phyloP scores from a whole-genome alignment of 306 rosid species.

The Cucurbita argyrosperma region DNA sequence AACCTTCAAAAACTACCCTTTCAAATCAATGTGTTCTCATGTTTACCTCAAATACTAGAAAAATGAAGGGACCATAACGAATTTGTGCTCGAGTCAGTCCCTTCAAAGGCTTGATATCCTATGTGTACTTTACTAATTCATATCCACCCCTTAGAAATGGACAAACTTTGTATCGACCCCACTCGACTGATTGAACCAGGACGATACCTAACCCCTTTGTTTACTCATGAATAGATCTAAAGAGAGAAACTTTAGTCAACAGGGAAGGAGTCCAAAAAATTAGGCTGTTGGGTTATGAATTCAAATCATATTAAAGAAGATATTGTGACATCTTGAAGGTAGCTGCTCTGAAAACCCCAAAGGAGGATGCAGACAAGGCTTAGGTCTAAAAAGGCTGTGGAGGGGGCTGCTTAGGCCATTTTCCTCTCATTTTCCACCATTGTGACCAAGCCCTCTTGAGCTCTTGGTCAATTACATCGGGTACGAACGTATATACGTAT shows the following conservation, averaged over 20 bases:
- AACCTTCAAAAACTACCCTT: background rate
- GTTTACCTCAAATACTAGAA: no score
- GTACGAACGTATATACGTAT: background rate
- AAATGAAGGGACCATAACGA: no score
- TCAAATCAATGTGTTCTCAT: background rate
- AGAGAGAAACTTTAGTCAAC: background rate
- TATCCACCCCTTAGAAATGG: no score
- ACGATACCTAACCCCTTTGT: background rate
- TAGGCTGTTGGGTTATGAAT: background rate
- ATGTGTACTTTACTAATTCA: no score
- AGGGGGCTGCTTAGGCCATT: background rate
- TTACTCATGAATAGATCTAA: background rate
- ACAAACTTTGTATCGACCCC: background rate
- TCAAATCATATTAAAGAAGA: background rate
- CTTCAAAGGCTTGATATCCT: no score
- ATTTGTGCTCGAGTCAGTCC: no score
- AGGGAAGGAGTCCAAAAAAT: background rate
- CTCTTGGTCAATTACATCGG: background rate
- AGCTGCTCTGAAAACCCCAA: background rate
- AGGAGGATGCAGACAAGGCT: background rate
- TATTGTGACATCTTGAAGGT: background rate
- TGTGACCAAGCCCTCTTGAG: background rate
- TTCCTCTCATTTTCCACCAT: background rate
- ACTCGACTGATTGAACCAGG: background rate
- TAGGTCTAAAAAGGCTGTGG: constrained; percentile 4